Evolutionary conservation across 1,284 basidiomycete genomes (phyloP), one percentile per base, ranked within the genome.

Genomic region (Cutaneotrichosporon cyanovorans): DNA sequence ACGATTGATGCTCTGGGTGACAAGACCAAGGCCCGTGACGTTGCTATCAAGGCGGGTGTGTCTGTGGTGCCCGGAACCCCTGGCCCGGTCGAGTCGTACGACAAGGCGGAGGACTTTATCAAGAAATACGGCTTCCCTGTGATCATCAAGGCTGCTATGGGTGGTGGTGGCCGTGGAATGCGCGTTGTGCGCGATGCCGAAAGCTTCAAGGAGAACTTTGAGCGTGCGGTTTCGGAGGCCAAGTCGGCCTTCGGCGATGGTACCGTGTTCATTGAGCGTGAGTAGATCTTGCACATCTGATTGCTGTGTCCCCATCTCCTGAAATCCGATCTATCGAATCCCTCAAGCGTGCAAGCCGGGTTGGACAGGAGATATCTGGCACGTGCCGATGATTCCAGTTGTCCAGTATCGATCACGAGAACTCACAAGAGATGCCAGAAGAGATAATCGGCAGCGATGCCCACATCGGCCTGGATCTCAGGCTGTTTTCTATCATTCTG

Each of bases 91-190:
- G 84, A 71, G 9, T 76, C 78, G 5, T 97, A 88, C 76, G 72
- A 81, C 47, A 84, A 90, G 15, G 95, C 87, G 46, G 82, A 83
- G 55, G 74, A 80, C 0, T 98, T 98, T 74, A 88, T 95, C 68
- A 80, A 93, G 8, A 7, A 97, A 72, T 83, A 92, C 66, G 93
- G 93, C 33, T 96, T 96, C 78, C 93, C 93, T 56, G 87, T 92
- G 40, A 92, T 93, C 69, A 92, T 95, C 79, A 95, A 96, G 75
- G 92, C 92, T 40, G 92, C 92, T 20, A 95, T 96, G 89, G 93
- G 93, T 51, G 93, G 93, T 58, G 93, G 93, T 65, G 93, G 93
- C 49, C 87, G 92, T 64, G 93, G 93, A 56, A 98, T 98, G 93
- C 87, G 93, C 70, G 92, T 97, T 50, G 93, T 98, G 31, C 83